Evolutionary conservation across 495 filamentous ascomycete species (phyloP).

Genomic region (Xylona heveae): DNA sequence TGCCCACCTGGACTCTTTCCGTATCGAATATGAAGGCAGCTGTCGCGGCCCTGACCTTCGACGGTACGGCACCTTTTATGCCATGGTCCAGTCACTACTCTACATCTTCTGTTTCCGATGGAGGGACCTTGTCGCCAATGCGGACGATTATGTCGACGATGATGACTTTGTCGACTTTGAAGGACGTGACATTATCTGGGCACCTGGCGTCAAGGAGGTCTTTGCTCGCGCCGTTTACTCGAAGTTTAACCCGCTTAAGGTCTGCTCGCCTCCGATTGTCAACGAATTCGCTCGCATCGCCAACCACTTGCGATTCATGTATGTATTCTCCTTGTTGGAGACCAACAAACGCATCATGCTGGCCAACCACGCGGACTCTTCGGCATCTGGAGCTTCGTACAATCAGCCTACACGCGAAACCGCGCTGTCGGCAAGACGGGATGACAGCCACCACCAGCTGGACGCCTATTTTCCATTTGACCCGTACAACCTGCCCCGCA

Average conservation of each 20-base stretch:
- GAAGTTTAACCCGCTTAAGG: conserved; percentile 82
- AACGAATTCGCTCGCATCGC: conserved; percentile 75
- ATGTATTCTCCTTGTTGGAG: conserved; percentile 70
- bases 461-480: conserved; percentile 97
- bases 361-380: conserved; percentile 21
- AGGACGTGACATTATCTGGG: conserved; percentile 51
- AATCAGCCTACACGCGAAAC: conserved; percentile 38
- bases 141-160: conserved; percentile 26
- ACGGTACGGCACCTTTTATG: conserved; percentile 70
- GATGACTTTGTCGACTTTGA: conserved; percentile 31
- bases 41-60: conserved; percentile 71
- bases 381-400: conserved; percentile 14
- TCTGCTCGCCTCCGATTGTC: conserved; percentile 85
- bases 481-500: conserved; percentile 71
- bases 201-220: conserved; percentile 43
- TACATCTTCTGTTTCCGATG: conserved; percentile 99
- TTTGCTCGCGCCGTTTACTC: conserved; percentile 58
- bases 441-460: conserved; percentile 53
- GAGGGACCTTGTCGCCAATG: conserved; percentile 55
- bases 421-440: conserved; percentile 29
- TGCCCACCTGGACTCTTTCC: conserved; percentile 46
- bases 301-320: conserved; percentile 64
- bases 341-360: conserved; percentile 73
- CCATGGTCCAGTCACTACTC: conserved; percentile 62
- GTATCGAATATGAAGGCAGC: conserved; percentile 33